Base-by-base conservation (phyloP, 225 moss, liverwort and hornwort species). In the Marchantia polymorpha region DNA sequence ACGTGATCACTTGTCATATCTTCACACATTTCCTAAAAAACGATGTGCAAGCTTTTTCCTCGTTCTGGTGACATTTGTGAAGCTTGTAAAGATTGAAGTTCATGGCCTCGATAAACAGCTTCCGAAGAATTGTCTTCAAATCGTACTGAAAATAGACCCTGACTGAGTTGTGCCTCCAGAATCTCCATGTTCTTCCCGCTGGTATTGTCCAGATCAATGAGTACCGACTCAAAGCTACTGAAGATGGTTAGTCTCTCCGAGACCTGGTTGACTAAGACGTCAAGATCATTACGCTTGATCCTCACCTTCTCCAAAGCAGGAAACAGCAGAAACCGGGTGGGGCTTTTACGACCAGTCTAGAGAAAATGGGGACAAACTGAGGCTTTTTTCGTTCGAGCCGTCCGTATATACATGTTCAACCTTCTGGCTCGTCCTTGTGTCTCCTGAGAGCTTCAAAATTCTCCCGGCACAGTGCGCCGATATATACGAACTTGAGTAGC, bases 401-500 rank as follows among this genome's bases (percentile, higher is more conserved):
- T 14, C 58, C 0, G 0, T 20, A 20, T 58, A 9, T 11, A 54
- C 39, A 39, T 39, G 39, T 39, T 39, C 39, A 39, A 39, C 3
- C 58, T 15, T 58, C 58, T 12, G 58, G 0, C 19, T 58, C 58
- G 16, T 55, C 54, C 54, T 55, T 12, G 5, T 58, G 58, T 5
- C 3, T 0, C 5, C 51, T 29, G 67, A 78, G 26, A 17, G 53
- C 7, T 69, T 78, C 78, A 73, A 73, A 73, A 56, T 61, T 56
- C 72, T 39, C 80, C 15, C 23, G 46, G 16, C 60, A 25, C 39
- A 72, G 47, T 27, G 27, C 7, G 11, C 73, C 80, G 22, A 48
- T 47, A 48, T 80, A 80, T 48, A 80, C 52, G 48, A 60, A 73
- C 47, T 73, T 73, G 15, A 80, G 8, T 2, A 72, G 29, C n/a